These are phyloP conservation scores for Sarocladium kiliense DNA, from an alignment of 2,329 filamentous ascomycete genomes.

Conservation along the genomic window DNA sequence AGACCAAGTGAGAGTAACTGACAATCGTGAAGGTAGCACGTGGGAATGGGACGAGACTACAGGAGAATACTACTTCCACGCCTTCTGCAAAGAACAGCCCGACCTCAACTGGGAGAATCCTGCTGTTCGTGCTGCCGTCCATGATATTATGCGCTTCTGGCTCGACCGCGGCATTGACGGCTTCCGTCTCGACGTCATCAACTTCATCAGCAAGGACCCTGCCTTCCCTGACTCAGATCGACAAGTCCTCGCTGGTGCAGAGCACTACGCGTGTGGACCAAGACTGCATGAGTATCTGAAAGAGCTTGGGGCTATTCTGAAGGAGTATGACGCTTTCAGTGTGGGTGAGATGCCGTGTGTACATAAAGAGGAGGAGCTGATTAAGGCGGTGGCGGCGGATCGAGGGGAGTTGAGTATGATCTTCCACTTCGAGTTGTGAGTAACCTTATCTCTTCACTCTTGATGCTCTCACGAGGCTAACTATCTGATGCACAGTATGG, in stretches of 20 bases:
- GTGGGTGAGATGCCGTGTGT: conserved; percentile 47
- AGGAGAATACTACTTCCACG: conserved; percentile 55
- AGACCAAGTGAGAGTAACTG: neutral
- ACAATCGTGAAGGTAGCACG: conserved; percentile 27
- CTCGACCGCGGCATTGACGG: conserved; percentile 62
- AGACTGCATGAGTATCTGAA: conserved; percentile 40
- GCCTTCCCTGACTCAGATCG: conserved; percentile 44
- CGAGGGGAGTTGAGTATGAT: conserved; percentile 64
- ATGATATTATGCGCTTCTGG: conserved; percentile 70
- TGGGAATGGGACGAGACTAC: conserved; percentile 47
- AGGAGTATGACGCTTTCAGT: conserved; percentile 43
- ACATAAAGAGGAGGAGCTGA: conserved; percentile 34
- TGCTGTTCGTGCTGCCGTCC: conserved; percentile 58
- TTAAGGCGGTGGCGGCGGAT: conserved; percentile 47
- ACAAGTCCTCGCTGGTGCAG: conserved; percentile 25
- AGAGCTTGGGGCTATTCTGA: conserved; percentile 38
- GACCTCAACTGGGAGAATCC: conserved; percentile 76
- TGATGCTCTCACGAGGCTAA: conserved; percentile 2
- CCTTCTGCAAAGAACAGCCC: conserved; percentile 67
- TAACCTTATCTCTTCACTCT: neutral
- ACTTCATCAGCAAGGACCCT: conserved; percentile 60
- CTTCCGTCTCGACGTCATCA: conserved; percentile 64
- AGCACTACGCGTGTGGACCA: conserved; percentile 50
- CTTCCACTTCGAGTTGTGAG: conserved; percentile 63
- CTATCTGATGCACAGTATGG: conserved; percentile 29